Conservation (phyloP, 2,329 filamentous ascomycete genomes). For the Colletotrichum falcatum region DNA sequence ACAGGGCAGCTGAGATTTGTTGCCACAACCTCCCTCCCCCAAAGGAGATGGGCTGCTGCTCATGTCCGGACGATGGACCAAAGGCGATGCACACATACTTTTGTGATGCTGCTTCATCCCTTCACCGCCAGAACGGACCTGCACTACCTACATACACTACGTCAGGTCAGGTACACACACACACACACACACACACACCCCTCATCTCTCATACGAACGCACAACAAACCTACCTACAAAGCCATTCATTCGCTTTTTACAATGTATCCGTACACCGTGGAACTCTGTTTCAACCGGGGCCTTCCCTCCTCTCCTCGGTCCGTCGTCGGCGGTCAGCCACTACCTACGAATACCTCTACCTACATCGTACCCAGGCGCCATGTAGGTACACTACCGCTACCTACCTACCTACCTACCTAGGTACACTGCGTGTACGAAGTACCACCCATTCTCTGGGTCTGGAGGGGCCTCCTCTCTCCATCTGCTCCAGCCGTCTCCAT, state of each 20-base stretch:
- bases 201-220: background rate
- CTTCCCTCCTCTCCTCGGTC: conserved; percentile 12
- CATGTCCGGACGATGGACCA: background rate
- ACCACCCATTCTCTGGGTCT: background rate
- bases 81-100: conserved; percentile 3
- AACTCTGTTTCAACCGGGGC: conserved; percentile 19
- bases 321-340: conserved; percentile 17
- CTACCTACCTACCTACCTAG: too few relatives aligned
- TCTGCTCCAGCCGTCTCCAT: conserved; percentile 1
- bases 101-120: conserved; percentile 14
- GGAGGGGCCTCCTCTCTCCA: conserved; percentile 2
- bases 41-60: too few relatives aligned
- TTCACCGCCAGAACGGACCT: conserved; percentile 23
- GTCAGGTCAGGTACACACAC: too few relatives aligned
- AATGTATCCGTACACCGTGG: too few relatives aligned
- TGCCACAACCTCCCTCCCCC: background rate
- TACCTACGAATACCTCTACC: too few relatives aligned
- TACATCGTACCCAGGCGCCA: too few relatives aligned
- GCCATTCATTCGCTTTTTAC: conserved; percentile 11
- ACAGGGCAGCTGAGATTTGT: too few relatives aligned
- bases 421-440: background rate
- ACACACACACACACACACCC: conserved; percentile 9
- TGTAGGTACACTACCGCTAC: too few relatives aligned
- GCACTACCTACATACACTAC: background rate
- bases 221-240: background rate